Base-by-base conservation (phyloP, 805 yeast genomes). In the Yarrowia alimentaria region DNA sequence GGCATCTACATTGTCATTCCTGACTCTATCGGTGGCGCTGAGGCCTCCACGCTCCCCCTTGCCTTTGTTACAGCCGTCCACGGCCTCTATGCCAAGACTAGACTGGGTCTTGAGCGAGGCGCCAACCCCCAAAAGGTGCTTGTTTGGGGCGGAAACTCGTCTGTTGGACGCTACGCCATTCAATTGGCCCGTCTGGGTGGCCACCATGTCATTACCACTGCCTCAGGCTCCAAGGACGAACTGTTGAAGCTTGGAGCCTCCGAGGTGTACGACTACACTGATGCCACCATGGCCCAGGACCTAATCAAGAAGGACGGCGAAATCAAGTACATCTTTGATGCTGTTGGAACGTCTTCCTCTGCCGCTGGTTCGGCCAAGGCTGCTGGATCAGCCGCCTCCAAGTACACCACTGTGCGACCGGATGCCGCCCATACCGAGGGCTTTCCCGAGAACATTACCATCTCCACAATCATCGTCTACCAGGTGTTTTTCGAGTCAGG, bases 81-180 rank as follows among this genome's bases (percentile, higher is more conserved):
- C 11, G 48, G 48, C 4, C 32, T 40, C 5, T 40, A n/a, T 11
- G 10, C 48, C 5, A 22, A 28, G 11, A 9, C 34, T 19, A 12
- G 32, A 20, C 48, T 40, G 14, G 14, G 25, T 8, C 7, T 40
- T 11, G 48, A 40, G 5, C 22, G 34, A 10, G 25, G 18, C 8
- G n/a, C 48, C 1, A 9, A n/a, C n/a, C n/a, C 11, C 3, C 22
- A 37, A 10, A 37, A 29, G 0, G 24, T 40, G n/a, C 26, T 40
- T 8, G 21, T 40, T 8, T 40, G 48, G 48, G 48, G 48, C n/a
- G 48, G 48, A 10, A 40, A 40, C 48, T 40, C 48, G 0, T 28
- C 34, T 6, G 48, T 40, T 11, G 48, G 48, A 1, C 33, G 48
- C 3, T 40, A 40, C 10, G 48, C 48, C 1, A 30, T 40, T 2